Evolutionary conservation across 148 eudicot species (phyloP).

Genomic region (Amaranthus cruentus): DNA sequence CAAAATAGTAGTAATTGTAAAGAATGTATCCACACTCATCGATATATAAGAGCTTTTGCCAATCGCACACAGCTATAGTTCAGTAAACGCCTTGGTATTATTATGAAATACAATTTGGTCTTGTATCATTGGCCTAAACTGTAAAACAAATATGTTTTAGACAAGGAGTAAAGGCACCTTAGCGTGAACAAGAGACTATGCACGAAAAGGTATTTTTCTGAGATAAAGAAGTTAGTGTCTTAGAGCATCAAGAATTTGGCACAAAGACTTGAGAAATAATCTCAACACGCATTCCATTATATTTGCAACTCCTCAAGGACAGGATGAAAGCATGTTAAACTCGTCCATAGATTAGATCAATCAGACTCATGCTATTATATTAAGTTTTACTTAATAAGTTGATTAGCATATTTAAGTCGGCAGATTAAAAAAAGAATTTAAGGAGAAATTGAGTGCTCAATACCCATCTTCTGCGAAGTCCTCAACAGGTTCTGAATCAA

Average conservation of each 20-base stretch:
- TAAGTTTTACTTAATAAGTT: neutral
- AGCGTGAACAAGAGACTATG: neutral
- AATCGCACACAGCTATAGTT: no score
- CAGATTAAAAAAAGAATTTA: constrained; percentile 6
- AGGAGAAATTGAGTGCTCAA: constrained; percentile 6
- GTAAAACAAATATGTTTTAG: no score
- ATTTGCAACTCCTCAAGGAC: neutral
- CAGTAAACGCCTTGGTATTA: no score
- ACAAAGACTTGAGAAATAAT: neutral
- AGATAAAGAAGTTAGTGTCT: neutral
- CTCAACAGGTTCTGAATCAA: constrained; percentile 44
- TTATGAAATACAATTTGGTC: no score
- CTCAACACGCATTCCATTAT: neutral
- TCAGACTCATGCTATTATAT: no score
- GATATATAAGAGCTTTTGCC: no score
- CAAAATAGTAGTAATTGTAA: no score
- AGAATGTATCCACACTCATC: no score
- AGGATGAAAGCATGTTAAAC: neutral
- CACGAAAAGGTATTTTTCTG: neutral
- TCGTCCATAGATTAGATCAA: neutral
- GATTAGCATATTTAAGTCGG: neutral
- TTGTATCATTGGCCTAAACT: no score
- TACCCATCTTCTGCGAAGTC: constrained; percentile 86
- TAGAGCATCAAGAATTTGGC: neutral
- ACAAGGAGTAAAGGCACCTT: no score